Evolutionary conservation across 768 basidiomycete species (phyloP).

Genomic region (Pholiota microspora): DNA sequence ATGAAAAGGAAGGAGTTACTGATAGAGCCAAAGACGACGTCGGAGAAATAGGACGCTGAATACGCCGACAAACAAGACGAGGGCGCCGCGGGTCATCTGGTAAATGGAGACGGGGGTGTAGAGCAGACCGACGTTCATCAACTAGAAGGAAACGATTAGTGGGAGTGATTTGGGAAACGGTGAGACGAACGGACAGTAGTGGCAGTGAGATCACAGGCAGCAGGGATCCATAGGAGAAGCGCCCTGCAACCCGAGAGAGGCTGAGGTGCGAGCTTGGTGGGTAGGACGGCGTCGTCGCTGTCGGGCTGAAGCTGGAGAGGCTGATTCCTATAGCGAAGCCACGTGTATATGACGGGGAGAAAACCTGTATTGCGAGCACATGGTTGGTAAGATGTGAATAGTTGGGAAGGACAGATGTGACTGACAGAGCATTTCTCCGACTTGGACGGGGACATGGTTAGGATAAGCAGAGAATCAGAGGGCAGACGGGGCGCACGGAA

Average conservation of each 20-base stretch:
- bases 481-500: constrained; percentile 56
- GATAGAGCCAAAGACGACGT: constrained; percentile 83
- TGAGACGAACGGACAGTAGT: constrained; percentile 65
- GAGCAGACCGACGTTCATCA: constrained; percentile 96
- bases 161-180: constrained; percentile 9
- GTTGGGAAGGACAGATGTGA: constrained; percentile 22
- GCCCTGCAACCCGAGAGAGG: constrained; percentile 66
- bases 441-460: constrained; percentile 40
- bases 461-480: constrained; percentile 11
- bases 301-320: constrained; percentile 56
- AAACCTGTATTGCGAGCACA: constrained; percentile 57
- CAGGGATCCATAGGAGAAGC: constrained; percentile 84
- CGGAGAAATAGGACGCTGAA: constrained; percentile 90
- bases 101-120: constrained; percentile 97
- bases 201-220: constrained; percentile 85
- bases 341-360: constrained; percentile 77
- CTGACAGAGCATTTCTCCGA: constrained; percentile 94
- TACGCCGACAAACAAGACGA: constrained; percentile 91
- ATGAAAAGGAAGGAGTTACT: constrained; percentile 40
- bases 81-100: constrained; percentile 93
- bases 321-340: constrained; percentile 48
- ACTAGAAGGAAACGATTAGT: constrained; percentile 29
- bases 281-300: constrained; percentile 43
- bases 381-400: constrained; percentile 16
- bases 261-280: constrained; percentile 36